Conservation (phyloP, 169 alveolate species). For the Cryptosporidium viatorum region DNA sequence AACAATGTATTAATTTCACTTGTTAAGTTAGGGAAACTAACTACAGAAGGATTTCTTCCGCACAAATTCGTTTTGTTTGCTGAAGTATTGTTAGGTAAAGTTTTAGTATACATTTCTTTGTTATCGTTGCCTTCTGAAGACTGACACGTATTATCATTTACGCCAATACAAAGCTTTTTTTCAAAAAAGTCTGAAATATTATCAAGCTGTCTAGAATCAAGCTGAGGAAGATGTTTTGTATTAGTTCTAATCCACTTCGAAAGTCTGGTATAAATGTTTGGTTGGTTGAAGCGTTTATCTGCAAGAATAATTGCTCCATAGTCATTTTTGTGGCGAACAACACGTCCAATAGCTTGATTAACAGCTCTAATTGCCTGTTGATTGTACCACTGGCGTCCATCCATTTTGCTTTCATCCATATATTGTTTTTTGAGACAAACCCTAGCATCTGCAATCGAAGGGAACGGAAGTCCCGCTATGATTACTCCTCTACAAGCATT, state of each 20-base stretch:
- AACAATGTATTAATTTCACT: conserved; percentile 50
- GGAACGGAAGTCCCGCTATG: conserved; percentile 93
- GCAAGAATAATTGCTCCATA: conserved; percentile 91
- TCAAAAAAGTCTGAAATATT: conserved; percentile 42
- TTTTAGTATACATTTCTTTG: neutral
- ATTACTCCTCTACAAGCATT: conserved; percentile 91
- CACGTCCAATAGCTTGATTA: conserved; percentile 97
- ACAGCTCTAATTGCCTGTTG: conserved; percentile 94
- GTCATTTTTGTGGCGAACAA: conserved; percentile 93
- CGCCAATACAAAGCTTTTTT: neutral
- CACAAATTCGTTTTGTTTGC: conserved; percentile 1
- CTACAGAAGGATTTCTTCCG: neutral
- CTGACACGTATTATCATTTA: neutral
- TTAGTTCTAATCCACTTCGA: conserved; percentile 88
- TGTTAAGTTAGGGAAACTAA: conserved; percentile 8
- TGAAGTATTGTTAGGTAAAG: neutral
- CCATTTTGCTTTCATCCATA: conserved; percentile 76
- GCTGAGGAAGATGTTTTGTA: conserved; percentile 39
- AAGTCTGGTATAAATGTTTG: conserved; percentile 81
- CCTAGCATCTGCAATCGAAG: conserved; percentile 88
- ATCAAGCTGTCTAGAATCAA: conserved; percentile 5
- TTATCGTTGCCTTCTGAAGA: neutral
- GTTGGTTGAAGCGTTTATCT: conserved; percentile 87
- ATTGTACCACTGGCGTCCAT: conserved; percentile 91
- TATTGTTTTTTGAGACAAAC: conserved; percentile 91